Conservation (phyloP, 441 rosid species). For the Sinapis alba region DNA sequence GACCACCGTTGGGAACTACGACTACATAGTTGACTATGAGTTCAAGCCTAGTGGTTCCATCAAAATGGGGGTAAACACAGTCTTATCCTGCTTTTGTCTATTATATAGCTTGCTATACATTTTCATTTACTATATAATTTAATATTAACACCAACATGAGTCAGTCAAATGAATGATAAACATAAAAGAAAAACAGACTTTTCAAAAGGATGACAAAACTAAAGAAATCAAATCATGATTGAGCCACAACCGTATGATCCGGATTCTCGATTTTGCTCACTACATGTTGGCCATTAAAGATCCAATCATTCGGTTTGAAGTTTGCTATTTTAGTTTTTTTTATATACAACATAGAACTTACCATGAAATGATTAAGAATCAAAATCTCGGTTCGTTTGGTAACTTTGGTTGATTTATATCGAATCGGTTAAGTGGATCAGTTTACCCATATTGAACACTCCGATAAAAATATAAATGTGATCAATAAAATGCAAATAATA, state of each 20-base stretch:
- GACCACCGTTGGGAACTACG: constrained; percentile 60
- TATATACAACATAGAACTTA: background rate
- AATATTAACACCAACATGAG: background rate
- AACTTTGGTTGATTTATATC: too few relatives aligned
- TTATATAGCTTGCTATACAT: background rate
- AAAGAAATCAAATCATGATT: background rate
- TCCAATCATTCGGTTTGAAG: background rate
- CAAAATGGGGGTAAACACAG: constrained; percentile 47
- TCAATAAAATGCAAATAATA: too few relatives aligned
- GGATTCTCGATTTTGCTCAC: background rate
- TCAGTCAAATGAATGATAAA: background rate
- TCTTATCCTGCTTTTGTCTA: background rate
- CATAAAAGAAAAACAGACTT: background rate
- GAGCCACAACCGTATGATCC: background rate
- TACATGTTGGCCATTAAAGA: background rate
- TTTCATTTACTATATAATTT: background rate
- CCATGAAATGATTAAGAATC: background rate
- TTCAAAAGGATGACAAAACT: background rate
- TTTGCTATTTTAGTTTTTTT: background rate
- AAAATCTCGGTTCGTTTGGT: too few relatives aligned
- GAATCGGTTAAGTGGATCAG: too few relatives aligned
- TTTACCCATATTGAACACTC: too few relatives aligned
- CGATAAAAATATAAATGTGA: too few relatives aligned
- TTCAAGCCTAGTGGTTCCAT: constrained; percentile 77
- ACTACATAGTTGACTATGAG: constrained; percentile 68